Percentiles rank a stretch among this genome's conserved stretches.
Conservation (phyloP, 2,329 filamentous ascomycete species). For the Fusarium decemcellulare region DNA sequence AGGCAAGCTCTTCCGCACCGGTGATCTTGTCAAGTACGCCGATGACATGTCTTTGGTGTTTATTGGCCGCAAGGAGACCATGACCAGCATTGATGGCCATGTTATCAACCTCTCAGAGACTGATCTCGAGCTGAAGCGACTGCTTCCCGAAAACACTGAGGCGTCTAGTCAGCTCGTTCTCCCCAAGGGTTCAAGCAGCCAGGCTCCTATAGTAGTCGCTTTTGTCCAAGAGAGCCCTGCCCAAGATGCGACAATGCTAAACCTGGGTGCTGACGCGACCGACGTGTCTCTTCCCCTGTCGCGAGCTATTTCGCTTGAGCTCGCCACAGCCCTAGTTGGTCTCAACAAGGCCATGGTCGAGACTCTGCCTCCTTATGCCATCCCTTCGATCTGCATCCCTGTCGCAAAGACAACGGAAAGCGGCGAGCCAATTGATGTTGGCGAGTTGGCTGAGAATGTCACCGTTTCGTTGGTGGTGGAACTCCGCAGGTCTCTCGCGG, state of each 20-base stretch:
- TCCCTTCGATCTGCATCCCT: slow-evolving; percentile 43
- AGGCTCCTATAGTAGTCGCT: slow-evolving; percentile 40
- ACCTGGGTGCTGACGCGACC: slow-evolving; percentile 16
- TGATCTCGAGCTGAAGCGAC: slow-evolving; percentile 38
- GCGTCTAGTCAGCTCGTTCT: slow-evolving; percentile 38
- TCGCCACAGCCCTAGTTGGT: slow-evolving; percentile 37
- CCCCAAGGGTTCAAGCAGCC: slow-evolving; percentile 32
- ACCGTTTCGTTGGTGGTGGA: slow-evolving; percentile 33
- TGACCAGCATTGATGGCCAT: slow-evolving; percentile 42
- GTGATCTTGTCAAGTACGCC: slow-evolving; percentile 44
- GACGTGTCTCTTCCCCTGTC: slow-evolving; percentile 27
- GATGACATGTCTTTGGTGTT: slow-evolving; percentile 45
- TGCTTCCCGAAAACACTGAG: slow-evolving; percentile 31
- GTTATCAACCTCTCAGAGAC: slow-evolving; percentile 44
- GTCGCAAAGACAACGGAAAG: not conserved
- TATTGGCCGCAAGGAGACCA: slow-evolving; percentile 39
- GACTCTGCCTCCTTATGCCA: slow-evolving; percentile 44
- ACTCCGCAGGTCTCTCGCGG: slow-evolving; percentile 31
- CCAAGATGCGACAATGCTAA: slow-evolving; percentile 11
- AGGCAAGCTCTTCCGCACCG: slow-evolving; percentile 42
- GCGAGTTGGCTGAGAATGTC: not conserved
- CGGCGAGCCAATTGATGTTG: slow-evolving; percentile 15
- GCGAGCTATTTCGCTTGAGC: slow-evolving; percentile 30
- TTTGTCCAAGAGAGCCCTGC: slow-evolving; percentile 26
- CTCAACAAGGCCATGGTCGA: slow-evolving; percentile 46